phyloP scores from a whole-genome alignment of 176 grass and related monocot genomes.

The Secale cereale region DNA sequence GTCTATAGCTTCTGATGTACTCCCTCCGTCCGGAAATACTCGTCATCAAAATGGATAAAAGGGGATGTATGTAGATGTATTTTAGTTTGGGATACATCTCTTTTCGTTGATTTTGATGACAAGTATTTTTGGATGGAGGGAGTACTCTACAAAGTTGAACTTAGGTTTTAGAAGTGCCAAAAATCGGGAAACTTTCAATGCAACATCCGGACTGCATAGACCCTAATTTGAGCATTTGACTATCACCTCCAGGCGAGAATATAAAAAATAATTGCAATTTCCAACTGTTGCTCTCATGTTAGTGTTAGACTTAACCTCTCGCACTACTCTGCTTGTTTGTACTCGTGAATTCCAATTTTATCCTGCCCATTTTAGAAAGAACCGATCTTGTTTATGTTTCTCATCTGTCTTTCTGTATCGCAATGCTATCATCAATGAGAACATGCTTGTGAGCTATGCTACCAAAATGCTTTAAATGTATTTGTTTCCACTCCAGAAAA shows the following conservation, averaged over 20 bases:
- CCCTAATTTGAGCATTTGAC: neutral
- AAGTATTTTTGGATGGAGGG: too few relatives aligned
- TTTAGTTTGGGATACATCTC: too few relatives aligned
- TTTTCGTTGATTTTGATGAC: too few relatives aligned
- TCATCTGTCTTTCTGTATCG: neutral
- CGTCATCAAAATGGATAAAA: too few relatives aligned
- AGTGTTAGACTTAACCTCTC: conserved; percentile 4
- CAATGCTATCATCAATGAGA: neutral
- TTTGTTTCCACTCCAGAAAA: neutral
- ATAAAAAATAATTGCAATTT: neutral
- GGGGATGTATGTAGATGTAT: too few relatives aligned
- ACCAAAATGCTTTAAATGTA: neutral
- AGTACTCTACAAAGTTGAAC: neutral
- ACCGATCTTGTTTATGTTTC: neutral
- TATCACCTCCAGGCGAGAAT: neutral
- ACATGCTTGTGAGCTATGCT: neutral
- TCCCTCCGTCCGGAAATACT: too few relatives aligned
- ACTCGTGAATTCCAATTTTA: neutral
- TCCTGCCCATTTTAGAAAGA: neutral
- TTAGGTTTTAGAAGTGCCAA: neutral
- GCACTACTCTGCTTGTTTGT: neutral
- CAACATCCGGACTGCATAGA: neutral
- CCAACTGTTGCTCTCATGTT: neutral
- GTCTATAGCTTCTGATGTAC: neutral
- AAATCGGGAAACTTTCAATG: neutral